Evolutionary conservation across 2,329 filamentous ascomycete genomes (phyloP), one percentile per base, ranked within the genome.

Genomic region (Alternaria tenuissima): DNA sequence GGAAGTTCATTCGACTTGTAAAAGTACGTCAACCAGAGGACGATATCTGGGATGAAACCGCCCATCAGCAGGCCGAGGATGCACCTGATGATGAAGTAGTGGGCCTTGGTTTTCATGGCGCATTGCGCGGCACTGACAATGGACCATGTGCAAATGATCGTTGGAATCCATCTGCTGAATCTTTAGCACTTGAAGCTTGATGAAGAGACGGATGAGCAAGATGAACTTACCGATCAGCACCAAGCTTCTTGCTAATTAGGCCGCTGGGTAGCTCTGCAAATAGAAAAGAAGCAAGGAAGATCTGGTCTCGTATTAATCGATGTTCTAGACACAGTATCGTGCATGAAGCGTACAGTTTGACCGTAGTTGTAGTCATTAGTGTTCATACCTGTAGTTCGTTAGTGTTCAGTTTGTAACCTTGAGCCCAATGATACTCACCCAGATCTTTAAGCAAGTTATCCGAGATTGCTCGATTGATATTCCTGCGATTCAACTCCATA

Each of bases 231-330:
- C 76, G 66, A 63, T 85, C 82, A 0, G 83, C 82, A 9, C 84
- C 83, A 7, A 85, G 67, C 53, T 82, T 83, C 72, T 85, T 85
- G 56, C 81, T 84, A 52, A 85, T 75, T 3, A 86, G 71, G 16
- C 82, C 82, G 48, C 82, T 83, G 3, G 83, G 83, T 0, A 85
- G 70, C 44, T 85, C 83, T 5, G 83, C 82, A 1, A 79, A 76
- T 2, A 85, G 74, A 56, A 85, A 85, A 0, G 76, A 76, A 0
- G 81, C 72, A 0, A 75, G 63, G 32, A 74, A 75, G 2, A 75
- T 72, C 62, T 70, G 58, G 11, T 34, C n/a, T 41, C 5, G 43
- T 30, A 7, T 67, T 8, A 69, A 64, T 54, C 9, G 9, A 32
- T 14, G 1, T 39, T 6, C 12, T 6, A 8, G 7, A 48, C 9